Conservation (phyloP, 345 rosid genomes). For the Trapa bicornis region DNA sequence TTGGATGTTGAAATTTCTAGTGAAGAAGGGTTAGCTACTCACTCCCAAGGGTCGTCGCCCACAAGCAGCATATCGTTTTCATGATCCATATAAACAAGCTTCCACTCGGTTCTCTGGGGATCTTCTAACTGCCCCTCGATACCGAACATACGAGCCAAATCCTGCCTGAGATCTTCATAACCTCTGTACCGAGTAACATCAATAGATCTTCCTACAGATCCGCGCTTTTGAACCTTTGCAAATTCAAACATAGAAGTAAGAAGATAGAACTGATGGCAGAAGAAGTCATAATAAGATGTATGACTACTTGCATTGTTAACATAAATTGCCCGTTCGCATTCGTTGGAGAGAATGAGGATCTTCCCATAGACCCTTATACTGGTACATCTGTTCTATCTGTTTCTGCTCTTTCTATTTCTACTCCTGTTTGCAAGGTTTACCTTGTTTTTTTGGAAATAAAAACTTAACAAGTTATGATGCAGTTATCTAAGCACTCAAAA, state of each 20-base stretch:
- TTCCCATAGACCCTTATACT: no score
- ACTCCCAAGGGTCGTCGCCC: conserved; percentile 99
- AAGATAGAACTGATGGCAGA: neutral
- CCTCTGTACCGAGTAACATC: conserved; percentile 76
- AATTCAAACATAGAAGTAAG: neutral
- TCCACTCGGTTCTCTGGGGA: conserved; percentile 85
- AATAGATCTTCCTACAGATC: conserved; percentile 95
- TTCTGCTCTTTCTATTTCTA: no score
- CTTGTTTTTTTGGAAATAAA: no score
- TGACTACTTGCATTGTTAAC: no score
- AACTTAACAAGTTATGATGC: no score
- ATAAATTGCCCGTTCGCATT: no score
- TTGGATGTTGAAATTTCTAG: no score
- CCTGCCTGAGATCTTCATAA: conserved; percentile 78
- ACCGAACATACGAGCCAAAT: conserved; percentile 90
- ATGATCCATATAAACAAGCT: conserved; percentile 82
- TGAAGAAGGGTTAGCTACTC: conserved; percentile 19
- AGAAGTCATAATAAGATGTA: neutral
- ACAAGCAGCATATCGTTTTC: conserved; percentile 90
- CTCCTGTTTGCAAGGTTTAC: no score
- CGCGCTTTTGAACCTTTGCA: conserved; percentile 90
- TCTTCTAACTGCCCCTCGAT: conserved; percentile 91
- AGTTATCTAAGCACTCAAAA: no score
- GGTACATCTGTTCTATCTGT: no score
- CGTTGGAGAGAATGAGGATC: no score